Conservation (phyloP, 2,329 filamentous ascomycete genomes). For the Penicillium sp. region DNA sequence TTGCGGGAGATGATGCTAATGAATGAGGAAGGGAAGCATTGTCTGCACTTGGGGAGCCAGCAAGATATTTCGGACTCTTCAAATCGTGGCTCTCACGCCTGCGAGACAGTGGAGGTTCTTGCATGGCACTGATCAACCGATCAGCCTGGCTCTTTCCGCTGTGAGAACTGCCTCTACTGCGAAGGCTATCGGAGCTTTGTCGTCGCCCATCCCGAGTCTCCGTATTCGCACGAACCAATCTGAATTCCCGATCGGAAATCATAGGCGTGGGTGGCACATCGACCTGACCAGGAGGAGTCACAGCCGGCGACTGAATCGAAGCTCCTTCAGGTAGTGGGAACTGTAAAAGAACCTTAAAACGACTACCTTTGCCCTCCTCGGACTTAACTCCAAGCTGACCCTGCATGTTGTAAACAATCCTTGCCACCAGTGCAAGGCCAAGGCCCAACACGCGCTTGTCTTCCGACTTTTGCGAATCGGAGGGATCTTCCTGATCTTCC, state of each 20-base stretch:
- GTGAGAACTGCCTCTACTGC: constrained; percentile 32
- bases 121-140: constrained; percentile 41
- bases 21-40: neutral
- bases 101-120: constrained; percentile 30
- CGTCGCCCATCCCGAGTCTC: constrained; percentile 15
- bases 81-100: constrained; percentile 14
- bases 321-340: constrained; percentile 56
- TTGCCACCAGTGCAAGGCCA: constrained; percentile 80
- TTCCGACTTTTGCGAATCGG: neutral
- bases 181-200: constrained; percentile 25
- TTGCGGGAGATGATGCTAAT: constrained; percentile 2
- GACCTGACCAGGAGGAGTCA: neutral
- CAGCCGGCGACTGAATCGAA: neutral
- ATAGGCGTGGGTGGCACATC: constrained; percentile 28
- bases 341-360: constrained; percentile 73
- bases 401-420: constrained; percentile 83
- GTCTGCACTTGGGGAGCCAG: constrained; percentile 8
- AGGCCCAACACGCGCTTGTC: constrained; percentile 60
- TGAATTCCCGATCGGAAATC: constrained; percentile 34
- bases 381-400: constrained; percentile 81
- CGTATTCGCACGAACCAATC: constrained; percentile 31
- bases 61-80: constrained; percentile 1
- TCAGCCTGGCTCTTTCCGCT: constrained; percentile 39
- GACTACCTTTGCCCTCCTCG: constrained; percentile 72
- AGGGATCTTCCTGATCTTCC: constrained; percentile 22